Percentiles rank a stretch among this genome's conserved stretches.
phyloP scores from a whole-genome alignment of 805 yeast genomes.

The Pichia nanzhaoensis region DNA sequence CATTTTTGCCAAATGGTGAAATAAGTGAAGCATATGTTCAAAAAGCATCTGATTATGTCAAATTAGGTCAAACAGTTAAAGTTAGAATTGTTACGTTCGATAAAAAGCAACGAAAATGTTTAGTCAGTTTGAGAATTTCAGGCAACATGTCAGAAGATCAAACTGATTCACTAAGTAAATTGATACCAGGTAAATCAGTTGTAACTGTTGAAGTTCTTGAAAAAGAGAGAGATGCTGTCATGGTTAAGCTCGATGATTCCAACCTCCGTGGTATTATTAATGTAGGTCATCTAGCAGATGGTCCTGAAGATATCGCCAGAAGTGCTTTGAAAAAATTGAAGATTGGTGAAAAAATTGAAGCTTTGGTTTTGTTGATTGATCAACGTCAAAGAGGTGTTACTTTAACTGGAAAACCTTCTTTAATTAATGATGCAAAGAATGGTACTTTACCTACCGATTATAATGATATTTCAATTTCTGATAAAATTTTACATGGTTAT shows the following conservation, averaged over 20 bases:
- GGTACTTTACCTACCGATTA: constrained; percentile 51
- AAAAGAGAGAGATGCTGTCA: constrained; percentile 64
- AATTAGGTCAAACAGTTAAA: constrained; percentile 74
- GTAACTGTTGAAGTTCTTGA: constrained; percentile 58
- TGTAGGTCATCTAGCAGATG: constrained; percentile 73
- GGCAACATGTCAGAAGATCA: constrained; percentile 44
- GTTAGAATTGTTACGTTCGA: constrained; percentile 61
- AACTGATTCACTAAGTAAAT: constrained; percentile 35
- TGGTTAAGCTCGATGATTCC: constrained; percentile 51
- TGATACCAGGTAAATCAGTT: constrained; percentile 57
- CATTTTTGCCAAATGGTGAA: constrained; percentile 80
- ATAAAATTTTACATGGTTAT: constrained; percentile 56
- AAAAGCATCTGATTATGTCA: constrained; percentile 70
- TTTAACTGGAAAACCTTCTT: constrained; percentile 56
- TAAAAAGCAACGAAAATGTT: constrained; percentile 44
- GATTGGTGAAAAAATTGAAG: constrained; percentile 55
- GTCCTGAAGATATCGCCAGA: constrained; percentile 66
- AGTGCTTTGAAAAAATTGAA: constrained; percentile 52
- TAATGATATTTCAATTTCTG: constrained; percentile 48
- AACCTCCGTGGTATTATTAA: constrained; percentile 63
- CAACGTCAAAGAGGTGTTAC: constrained; percentile 51
- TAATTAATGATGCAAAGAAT: constrained; percentile 56
- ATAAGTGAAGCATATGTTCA: constrained; percentile 83
- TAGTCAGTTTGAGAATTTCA: constrained; percentile 71
- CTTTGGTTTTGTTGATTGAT: constrained; percentile 64